Evolutionary conservation across 139 green algal species (phyloP), one percentile per base, ranked within the genome.

Genomic region (Ettlia oleoabundans): DNA sequence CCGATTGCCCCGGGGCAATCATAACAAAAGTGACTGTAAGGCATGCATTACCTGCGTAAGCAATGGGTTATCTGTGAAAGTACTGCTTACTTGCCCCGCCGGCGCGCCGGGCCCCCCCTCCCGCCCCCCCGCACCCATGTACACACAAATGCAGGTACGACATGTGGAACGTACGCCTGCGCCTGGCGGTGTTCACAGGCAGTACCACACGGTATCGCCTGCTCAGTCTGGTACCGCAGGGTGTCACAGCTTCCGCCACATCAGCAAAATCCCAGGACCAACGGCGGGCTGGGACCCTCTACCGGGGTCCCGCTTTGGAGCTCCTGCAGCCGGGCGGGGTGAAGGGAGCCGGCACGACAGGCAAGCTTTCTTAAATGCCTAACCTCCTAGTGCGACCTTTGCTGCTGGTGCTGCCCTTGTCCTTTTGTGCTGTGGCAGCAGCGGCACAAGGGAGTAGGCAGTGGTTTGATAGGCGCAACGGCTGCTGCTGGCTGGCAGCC

Each of bases 81-180:
- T n/a, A n/a, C n/a, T n/a, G n/a, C n/a, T n/a, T n/a, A n/a, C n/a
- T n/a, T n/a, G n/a, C n/a, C n/a, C n/a, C n/a, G n/a, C n/a, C n/a
- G n/a, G n/a, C n/a, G n/a, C n/a, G n/a, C n/a, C n/a, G n/a, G n/a
- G n/a, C n/a, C n/a, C n/a, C n/a, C n/a, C n/a, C n/a, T n/a, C n/a
- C n/a, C n/a, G n/a, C n/a, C n/a, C n/a, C n/a, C n/a, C n/a, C n/a
- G n/a, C n/a, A n/a, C n/a, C n/a, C n/a, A n/a, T n/a, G n/a, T n/a
- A n/a, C n/a, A n/a, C n/a, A n/a, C n/a, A n/a, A n/a, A 7, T 74
- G 65, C 33, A 62, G 85, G 75, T 78, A 71, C 37, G 83, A 88
- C 70, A 64, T 77, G 33, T 86, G 78, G 62, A 84, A 85, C 61
- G 75, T 81, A 22, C 74, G 80, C 6, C 47, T 82, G 61, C 52